Conservation (phyloP, 2,329 filamentous ascomycete species). For the Aspergillus ochraceoroseus region DNA sequence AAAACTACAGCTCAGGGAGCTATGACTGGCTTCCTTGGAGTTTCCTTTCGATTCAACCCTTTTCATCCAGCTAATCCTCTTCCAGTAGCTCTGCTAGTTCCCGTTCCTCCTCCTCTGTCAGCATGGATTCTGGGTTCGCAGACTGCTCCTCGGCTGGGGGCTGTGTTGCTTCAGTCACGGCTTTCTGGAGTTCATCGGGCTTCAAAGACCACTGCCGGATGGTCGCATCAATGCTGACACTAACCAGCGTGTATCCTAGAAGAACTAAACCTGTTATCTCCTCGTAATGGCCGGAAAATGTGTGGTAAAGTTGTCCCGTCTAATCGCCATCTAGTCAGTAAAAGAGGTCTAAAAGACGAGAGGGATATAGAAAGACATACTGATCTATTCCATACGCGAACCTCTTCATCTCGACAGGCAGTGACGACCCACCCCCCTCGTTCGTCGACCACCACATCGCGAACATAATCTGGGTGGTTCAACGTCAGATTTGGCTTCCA, state of each 20-base stretch:
- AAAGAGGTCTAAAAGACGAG: neutral
- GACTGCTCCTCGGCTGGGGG: constrained; percentile 45
- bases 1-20: neutral
- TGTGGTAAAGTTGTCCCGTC: constrained; percentile 67
- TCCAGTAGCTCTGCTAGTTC: constrained; percentile 90
- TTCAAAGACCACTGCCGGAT: constrained; percentile 76
- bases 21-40: too few species aligned
- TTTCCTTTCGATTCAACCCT: neutral
- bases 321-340: constrained; percentile 25
- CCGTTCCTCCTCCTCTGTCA: constrained; percentile 87
- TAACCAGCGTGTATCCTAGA: constrained; percentile 58
- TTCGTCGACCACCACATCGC: constrained; percentile 66
- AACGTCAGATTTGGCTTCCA: constrained; percentile 70
- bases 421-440: constrained; percentile 76
- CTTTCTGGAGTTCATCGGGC: constrained; percentile 55
- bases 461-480: constrained; percentile 82
- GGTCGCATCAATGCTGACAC: constrained; percentile 85
- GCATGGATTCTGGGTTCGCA: constrained; percentile 47
- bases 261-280: constrained; percentile 80
- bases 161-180: constrained; percentile 47
- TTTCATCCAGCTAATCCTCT: constrained; percentile 44
- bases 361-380: constrained; percentile 30
- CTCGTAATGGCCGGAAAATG: constrained; percentile 80
- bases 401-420: constrained; percentile 82
- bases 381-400: constrained; percentile 78